Evolutionary conservation across 768 basidiomycete genomes (phyloP).

Genomic region (Lentinula boryana): DNA sequence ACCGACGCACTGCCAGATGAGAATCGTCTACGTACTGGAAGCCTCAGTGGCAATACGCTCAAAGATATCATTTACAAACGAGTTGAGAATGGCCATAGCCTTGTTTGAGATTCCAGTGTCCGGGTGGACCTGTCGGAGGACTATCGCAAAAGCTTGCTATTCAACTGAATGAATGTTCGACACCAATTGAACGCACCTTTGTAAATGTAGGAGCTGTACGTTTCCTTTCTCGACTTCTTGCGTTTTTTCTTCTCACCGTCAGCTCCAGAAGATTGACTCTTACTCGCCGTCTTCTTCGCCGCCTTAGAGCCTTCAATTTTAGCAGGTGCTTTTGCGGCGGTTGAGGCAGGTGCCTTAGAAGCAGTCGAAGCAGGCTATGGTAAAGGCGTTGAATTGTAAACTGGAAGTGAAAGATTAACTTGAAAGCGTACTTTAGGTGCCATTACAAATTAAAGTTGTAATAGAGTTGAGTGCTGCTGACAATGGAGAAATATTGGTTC

Average conservation of each 20-base stretch:
- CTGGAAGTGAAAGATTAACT: neutral
- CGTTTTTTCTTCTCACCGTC: conserved; percentile 77
- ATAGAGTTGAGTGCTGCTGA: neutral
- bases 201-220: conserved; percentile 83
- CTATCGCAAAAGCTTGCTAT: conserved; percentile 23
- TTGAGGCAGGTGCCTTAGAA: conserved; percentile 63
- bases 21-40: conserved; percentile 42
- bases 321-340: conserved; percentile 60
- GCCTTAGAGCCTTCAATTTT: conserved; percentile 39
- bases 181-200: conserved; percentile 43
- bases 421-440: conserved; percentile 4
- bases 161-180: neutral
- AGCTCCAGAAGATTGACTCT: conserved; percentile 37
- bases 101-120: conserved; percentile 94
- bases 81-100: conserved; percentile 79
- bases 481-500: neutral
- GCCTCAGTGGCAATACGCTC: conserved; percentile 75
- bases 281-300: conserved; percentile 58
- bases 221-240: conserved; percentile 76
- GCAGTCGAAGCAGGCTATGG: conserved; percentile 63
- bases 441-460: neutral
- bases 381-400: neutral
- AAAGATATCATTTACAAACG: conserved; percentile 82
- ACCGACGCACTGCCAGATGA: neutral
- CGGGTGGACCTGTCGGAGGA: conserved; percentile 88